Evolutionary conservation across 176 grass and related monocot species (phyloP), one percentile per base, ranked within the genome.

Genomic region (Eragrostis nindensis): DNA sequence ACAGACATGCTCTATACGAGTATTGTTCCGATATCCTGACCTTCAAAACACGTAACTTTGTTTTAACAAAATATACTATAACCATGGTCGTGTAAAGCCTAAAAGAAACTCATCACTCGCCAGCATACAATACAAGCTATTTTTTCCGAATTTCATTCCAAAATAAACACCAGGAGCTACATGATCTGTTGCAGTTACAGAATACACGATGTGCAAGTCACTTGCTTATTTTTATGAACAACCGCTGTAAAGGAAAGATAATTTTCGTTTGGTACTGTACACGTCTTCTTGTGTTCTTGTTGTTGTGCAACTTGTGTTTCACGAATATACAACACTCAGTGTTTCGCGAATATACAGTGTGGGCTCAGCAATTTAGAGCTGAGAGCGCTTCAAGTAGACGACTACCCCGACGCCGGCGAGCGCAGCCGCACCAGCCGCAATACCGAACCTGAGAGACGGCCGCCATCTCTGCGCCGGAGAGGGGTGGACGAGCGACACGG

Each of bases 361-460:
- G 15, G 0, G 29, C n/a, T 52, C 13, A 9, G 25, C 41, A 45
- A 80, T 9, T 76, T 24, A 87, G 7, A 66, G 66, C n/a, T 66
- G 26, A 0, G 85, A 90, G 70, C 90, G 77, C 83, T 86, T 94
- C 77, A 94, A 82, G 73, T 82, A 92, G 52, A 80, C 21, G 48
- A 89, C 66, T 40, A 83, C 66, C 26, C 83, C 85, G 47, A 90
- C 53, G 29, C 66, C 24, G 8, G 87, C 65, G 12, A 97, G 5
- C 5, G 63, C 89, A 54, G 84, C 42, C 2, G 85, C 92, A 11
- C 84, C 66, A 0, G 67, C 67, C 53, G 79, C 62, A 24, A 87
- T 32, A 11, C 85, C 85, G 4, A 80, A 21, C 46, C 71, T 46
- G 16, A 92, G 75, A 72, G 77, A 45, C 8, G 65, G 15, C 29